These are phyloP conservation scores for Phoma herbarum DNA, from an alignment of 2,329 filamentous ascomycete genomes.

Conservation along the genomic window DNA sequence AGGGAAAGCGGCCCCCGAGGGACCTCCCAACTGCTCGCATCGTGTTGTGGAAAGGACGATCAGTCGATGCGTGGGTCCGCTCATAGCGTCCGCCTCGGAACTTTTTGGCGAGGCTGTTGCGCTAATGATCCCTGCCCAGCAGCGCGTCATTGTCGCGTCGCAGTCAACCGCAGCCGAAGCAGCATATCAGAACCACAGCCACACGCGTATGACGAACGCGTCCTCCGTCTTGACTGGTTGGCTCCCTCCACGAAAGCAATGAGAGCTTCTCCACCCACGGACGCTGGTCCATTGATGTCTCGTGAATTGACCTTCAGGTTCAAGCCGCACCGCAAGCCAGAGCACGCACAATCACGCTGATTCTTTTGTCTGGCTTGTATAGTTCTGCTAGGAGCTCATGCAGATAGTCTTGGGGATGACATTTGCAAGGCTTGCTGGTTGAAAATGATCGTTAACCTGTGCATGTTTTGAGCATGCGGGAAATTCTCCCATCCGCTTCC, in stretches of 20 bases:
- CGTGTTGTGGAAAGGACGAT: conserved; percentile 12
- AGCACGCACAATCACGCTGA: too few relatives aligned
- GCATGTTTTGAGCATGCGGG: conserved; percentile 1
- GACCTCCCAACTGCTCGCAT: conserved; percentile 38
- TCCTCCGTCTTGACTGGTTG: not conserved
- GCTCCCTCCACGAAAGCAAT: not conserved
- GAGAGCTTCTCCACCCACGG: not conserved
- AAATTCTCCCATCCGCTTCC: too few relatives aligned
- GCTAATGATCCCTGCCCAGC: conserved; percentile 15
- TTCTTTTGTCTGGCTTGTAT: too few relatives aligned
- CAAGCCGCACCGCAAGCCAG: too few relatives aligned
- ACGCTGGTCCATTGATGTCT: not conserved
- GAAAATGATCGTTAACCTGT: conserved; percentile 26
- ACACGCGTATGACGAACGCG: not conserved
- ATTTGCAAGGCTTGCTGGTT: conserved; percentile 39
- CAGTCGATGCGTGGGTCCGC: conserved; percentile 16
- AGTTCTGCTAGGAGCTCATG: conserved; percentile 38
- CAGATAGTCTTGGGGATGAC: conserved; percentile 35
- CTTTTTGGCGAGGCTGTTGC: conserved; percentile 21
- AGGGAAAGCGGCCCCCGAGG: conserved; percentile 27
- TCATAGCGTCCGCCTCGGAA: conserved; percentile 16
- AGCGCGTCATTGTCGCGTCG: conserved; percentile 21
- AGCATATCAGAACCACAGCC: too few relatives aligned
- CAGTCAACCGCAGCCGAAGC: conserved; percentile 16
- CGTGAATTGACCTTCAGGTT: not conserved